phyloP scores from a whole-genome alignment of 129 eudicot species.

The Pulicaria dysenterica region DNA sequence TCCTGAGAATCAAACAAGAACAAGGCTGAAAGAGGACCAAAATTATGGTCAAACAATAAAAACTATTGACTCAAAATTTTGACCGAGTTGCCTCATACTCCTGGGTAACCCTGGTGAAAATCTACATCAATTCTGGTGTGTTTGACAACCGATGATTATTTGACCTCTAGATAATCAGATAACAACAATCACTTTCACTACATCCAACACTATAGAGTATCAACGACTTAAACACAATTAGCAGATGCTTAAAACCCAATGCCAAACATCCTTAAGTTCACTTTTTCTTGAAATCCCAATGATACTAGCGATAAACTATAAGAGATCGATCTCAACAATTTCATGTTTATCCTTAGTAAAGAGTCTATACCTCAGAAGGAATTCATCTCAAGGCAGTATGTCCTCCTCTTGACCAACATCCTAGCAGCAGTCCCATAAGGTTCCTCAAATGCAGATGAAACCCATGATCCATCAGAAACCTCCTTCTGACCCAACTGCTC shows the following conservation, averaged over 20 bases:
- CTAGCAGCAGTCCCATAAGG: slow-evolving; percentile 79
- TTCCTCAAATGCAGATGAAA: slow-evolving; percentile 72
- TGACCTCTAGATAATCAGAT: not conserved
- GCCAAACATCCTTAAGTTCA: slow-evolving; percentile 2
- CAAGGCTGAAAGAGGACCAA: no score
- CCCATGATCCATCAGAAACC: slow-evolving; percentile 64
- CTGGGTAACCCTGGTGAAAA: no score
- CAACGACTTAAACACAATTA: not conserved
- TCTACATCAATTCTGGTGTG: no score
- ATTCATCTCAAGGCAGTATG: slow-evolving; percentile 85
- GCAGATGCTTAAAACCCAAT: not conserved
- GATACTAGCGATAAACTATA: not conserved
- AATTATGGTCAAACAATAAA: no score
- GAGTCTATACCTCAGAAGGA: slow-evolving; percentile 48
- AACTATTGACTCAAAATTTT: no score
- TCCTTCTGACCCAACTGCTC: slow-evolving; percentile 66
- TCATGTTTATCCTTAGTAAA: not conserved
- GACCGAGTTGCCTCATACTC: no score
- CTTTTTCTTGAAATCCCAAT: not conserved
- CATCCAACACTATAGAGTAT: not conserved
- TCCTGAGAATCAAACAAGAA: no score
- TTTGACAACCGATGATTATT: not conserved
- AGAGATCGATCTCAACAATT: no score
- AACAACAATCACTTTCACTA: not conserved
- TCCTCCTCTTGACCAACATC: slow-evolving; percentile 88